A percentile compares a stretch with the other conserved stretches of the same genome.
These are phyloP conservation scores for Monosiga brevicollis DNA, from an alignment of 78 protist species.

Conservation along the genomic window DNA sequence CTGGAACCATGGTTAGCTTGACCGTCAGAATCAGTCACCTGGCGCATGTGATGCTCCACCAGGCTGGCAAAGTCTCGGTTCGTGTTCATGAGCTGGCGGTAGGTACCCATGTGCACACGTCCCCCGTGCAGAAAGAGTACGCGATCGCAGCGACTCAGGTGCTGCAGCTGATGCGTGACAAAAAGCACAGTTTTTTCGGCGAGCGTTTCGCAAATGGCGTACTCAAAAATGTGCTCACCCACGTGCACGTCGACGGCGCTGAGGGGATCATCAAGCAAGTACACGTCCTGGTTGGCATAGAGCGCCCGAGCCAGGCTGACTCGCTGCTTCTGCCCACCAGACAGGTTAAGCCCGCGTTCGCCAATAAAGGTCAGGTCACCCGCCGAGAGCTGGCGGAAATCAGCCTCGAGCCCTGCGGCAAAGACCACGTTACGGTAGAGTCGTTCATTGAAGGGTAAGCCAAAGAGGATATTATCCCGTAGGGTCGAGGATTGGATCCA, in stretches of 20 bases:
- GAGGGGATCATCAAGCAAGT: constrained; percentile 69
- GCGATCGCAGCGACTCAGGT: neutral
- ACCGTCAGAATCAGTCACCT: too few relatives aligned
- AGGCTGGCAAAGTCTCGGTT: too few relatives aligned
- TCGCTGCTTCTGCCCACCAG: constrained; percentile 72
- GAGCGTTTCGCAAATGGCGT: constrained; percentile 26
- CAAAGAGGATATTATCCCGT: constrained; percentile 76
- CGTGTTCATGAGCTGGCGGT: constrained; percentile 16
- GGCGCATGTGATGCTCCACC: too few relatives aligned
- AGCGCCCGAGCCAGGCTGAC: constrained; percentile 86
- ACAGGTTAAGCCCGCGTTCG: constrained; percentile 75
- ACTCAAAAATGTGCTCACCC: constrained; percentile 25
- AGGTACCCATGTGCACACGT: constrained; percentile 26
- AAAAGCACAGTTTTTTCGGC: constrained; percentile 34
- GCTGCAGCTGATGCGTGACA: constrained; percentile 58
- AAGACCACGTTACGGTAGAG: neutral
- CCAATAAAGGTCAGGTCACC: constrained; percentile 88
- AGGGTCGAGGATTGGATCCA: constrained; percentile 77
- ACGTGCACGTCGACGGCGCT: constrained; percentile 80
- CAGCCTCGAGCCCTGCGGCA: neutral
- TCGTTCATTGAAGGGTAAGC: neutral
- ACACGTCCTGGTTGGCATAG: constrained; percentile 29
- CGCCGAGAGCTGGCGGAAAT: constrained; percentile 2
- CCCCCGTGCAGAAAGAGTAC: constrained; percentile 32
- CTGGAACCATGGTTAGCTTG: too few relatives aligned